phyloP scores from a whole-genome alignment of 306 rosid genomes.

The Astragalus glycyphyllos region DNA sequence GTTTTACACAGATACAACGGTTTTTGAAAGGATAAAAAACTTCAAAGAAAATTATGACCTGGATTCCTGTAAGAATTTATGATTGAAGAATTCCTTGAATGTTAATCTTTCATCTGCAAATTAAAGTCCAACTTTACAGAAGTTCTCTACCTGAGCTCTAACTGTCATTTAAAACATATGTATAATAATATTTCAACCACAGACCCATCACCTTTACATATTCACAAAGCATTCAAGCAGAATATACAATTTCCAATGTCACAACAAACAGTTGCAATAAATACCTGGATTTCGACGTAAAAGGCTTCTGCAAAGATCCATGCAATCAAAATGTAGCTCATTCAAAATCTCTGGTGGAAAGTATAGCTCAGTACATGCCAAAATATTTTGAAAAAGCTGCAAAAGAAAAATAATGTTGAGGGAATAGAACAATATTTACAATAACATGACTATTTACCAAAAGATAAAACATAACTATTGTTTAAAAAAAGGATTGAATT shows the following conservation, averaged over 20 bases:
- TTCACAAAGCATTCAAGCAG: not conserved
- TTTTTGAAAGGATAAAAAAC: not conserved
- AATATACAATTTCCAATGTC: conserved; percentile 30
- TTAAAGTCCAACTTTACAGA: conserved; percentile 47
- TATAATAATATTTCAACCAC: conserved; percentile 33
- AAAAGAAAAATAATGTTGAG: conserved; percentile 42
- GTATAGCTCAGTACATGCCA: conserved; percentile 67
- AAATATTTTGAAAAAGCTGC: conserved; percentile 90
- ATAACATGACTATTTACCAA: not conserved
- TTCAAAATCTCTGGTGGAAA: conserved; percentile 76
- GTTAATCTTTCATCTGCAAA: conserved; percentile 90
- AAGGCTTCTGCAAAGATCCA: conserved; percentile 93
- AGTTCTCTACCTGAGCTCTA: conserved; percentile 37
- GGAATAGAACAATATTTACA: conserved; percentile 14
- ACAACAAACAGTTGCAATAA: conserved; percentile 37
- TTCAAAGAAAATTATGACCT: conserved; percentile 55
- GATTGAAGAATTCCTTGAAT: conserved; percentile 81
- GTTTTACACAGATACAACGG: conserved; percentile 15
- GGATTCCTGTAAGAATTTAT: conserved; percentile 66
- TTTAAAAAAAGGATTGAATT: not conserved
- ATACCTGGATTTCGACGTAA: conserved; percentile 88
- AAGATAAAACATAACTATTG: conserved; percentile 3
- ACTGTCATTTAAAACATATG: conserved; percentile 38
- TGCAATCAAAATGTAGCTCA: conserved; percentile 73
- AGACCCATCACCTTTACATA: conserved; percentile 16